phyloP scores from a whole-genome alignment of 495 filamentous ascomycete genomes.

The Cenococcum geophilum region DNA sequence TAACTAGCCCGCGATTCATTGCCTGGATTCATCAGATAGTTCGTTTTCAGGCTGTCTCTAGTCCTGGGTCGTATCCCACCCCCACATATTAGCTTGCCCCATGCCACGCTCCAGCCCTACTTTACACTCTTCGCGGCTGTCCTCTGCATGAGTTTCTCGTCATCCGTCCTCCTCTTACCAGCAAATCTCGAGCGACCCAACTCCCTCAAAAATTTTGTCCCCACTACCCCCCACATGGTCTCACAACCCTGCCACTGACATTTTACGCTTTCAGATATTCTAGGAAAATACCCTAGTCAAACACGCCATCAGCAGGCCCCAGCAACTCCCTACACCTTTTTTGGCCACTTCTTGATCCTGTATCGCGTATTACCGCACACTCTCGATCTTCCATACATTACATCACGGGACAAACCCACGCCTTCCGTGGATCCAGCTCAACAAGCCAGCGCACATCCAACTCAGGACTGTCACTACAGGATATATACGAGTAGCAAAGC shows the following conservation, averaged over 20 bases:
- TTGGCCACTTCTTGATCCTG: too few species aligned
- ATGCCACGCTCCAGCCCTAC: not conserved
- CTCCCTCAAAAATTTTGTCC: too few species aligned
- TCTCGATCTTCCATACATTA: not conserved
- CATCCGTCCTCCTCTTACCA: not conserved
- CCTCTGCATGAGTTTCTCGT: not conserved
- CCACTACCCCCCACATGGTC: too few species aligned
- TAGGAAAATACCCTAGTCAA: too few species aligned
- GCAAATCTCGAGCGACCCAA: too few species aligned
- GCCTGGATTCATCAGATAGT: not conserved
- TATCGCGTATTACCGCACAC: not conserved
- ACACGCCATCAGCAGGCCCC: too few species aligned
- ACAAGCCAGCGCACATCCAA: not conserved
- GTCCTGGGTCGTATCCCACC: not conserved
- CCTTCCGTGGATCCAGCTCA: not conserved
- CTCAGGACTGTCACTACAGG: not conserved
- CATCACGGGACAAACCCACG: not conserved
- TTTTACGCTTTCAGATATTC: too few species aligned
- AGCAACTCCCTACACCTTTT: too few species aligned
- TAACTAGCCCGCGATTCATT: not conserved
- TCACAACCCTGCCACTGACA: too few species aligned
- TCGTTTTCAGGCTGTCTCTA: not conserved
- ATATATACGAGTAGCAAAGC: not conserved
- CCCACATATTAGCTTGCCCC: not conserved
- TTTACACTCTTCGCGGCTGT: not conserved